phyloP scores from a whole-genome alignment of 2,329 filamentous ascomycete species.

The Neonectria hederae region DNA sequence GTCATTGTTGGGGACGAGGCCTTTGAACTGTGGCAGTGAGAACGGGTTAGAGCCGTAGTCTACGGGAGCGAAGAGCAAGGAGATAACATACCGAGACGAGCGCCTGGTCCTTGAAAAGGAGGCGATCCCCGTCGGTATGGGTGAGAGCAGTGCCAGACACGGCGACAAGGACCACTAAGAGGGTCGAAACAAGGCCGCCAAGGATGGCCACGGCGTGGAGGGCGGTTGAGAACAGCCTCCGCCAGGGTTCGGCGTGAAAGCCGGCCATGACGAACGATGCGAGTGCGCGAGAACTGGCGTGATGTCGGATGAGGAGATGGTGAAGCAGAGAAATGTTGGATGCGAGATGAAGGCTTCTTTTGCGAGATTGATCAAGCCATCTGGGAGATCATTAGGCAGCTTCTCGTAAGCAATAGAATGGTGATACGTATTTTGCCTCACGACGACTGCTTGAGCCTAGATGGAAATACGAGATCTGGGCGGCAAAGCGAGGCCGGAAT shows the following conservation, averaged over 20 bases:
- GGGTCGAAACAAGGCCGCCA: constrained; percentile 34
- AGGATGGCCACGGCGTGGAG: constrained; percentile 34
- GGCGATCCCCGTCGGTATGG: constrained; percentile 20
- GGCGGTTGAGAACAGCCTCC: constrained; percentile 26
- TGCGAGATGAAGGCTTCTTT: background rate
- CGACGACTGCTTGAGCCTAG: background rate
- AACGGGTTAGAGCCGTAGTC: background rate
- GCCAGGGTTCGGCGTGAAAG: constrained; percentile 27
- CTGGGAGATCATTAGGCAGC: constrained; percentile 1
- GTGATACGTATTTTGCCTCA: background rate
- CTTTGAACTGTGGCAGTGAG: constrained; percentile 34
- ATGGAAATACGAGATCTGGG: constrained; percentile 7
- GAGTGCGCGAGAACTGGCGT: background rate
- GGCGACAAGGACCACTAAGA: constrained; percentile 32
- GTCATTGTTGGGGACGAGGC: constrained; percentile 40
- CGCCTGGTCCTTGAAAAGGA: constrained; percentile 37
- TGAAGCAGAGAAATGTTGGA: constrained; percentile 2
- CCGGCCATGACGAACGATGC: constrained; percentile 24
- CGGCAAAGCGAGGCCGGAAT: background rate
- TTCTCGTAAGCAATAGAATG: constrained; percentile 8
- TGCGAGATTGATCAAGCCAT: background rate
- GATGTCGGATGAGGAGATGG: background rate
- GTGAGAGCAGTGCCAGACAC: constrained; percentile 38
- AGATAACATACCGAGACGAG: constrained; percentile 37
- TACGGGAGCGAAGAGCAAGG: background rate